Conservation (phyloP, 164 flowering plant species). For the Vitis riparia region DNA sequence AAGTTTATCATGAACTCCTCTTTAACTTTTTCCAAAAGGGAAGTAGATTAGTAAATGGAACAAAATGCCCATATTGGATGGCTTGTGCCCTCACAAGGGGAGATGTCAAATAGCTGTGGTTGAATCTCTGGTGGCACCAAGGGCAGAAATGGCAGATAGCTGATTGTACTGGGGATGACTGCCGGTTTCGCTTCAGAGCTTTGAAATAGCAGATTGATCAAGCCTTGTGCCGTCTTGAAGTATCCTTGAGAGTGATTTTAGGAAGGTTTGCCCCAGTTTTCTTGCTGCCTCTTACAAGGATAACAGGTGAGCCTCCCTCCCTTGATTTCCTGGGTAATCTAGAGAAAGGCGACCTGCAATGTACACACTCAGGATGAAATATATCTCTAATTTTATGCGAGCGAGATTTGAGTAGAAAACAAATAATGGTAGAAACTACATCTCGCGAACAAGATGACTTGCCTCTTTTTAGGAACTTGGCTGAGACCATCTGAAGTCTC, state of each 20-base stretch:
- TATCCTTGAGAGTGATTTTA: conserved; percentile 14
- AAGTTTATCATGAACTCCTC: neutral
- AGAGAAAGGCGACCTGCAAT: conserved; percentile 22
- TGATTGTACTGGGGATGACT: neutral
- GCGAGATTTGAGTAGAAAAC: neutral
- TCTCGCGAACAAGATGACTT: conserved; percentile 17
- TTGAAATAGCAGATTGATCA: neutral
- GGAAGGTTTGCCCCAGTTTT: conserved; percentile 15
- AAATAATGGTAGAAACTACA: neutral
- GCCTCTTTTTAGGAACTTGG: conserved; percentile 35
- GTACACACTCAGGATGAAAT: neutral
- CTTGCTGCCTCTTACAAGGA: conserved; percentile 22
- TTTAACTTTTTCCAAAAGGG: neutral
- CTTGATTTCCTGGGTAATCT: conserved; percentile 28
- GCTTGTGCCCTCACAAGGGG: neutral
- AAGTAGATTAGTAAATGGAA: neutral
- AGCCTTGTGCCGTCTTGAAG: conserved; percentile 5
- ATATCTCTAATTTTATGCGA: neutral
- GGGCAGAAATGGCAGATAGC: neutral
- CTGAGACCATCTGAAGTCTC: conserved; percentile 13
- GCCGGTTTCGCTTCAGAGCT: conserved; percentile 1
- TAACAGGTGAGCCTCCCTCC: conserved; percentile 23
- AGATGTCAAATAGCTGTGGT: no score
- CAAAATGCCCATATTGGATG: neutral
- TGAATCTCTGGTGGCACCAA: no score